A percentile compares a stretch with the other conserved stretches of the same genome.
Evolutionary conservation across 148 eudicot genomes (phyloP).

Genomic region (Persicaria maculosa): DNA sequence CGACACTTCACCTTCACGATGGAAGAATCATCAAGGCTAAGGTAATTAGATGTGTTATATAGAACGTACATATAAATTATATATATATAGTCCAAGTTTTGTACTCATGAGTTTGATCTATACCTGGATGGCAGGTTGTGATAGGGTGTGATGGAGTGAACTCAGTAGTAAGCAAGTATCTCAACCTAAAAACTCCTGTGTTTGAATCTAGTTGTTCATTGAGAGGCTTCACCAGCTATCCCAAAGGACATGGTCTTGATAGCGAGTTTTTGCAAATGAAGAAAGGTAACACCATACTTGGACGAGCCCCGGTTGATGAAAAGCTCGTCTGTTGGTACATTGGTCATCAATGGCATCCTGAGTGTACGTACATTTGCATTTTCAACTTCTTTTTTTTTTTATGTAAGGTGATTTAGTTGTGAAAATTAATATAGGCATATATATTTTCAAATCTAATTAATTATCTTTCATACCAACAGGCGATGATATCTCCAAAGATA

Average conservation of each 20-base stretch:
- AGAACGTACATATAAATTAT: background rate
- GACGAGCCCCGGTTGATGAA: background rate
- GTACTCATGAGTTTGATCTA: background rate
- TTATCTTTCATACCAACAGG: background rate
- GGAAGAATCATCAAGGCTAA: slow-evolving; percentile 34
- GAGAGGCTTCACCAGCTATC: background rate
- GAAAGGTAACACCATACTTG: background rate
- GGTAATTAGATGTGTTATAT: slow-evolving; percentile 21
- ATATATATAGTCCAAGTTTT: background rate
- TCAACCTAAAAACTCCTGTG: slow-evolving; percentile 25
- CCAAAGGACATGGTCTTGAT: background rate
- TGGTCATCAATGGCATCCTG: background rate
- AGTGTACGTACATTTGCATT: background rate
- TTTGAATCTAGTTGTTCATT: background rate
- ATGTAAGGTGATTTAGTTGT: no score
- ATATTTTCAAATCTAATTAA: background rate
- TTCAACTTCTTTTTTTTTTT: no score
- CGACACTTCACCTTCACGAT: slow-evolving; percentile 30
- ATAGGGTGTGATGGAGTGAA: slow-evolving; percentile 55
- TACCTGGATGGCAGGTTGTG: slow-evolving; percentile 21
- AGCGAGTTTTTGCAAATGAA: background rate
- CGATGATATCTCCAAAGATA: background rate
- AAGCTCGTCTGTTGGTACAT: slow-evolving; percentile 8
- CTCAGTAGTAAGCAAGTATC: slow-evolving; percentile 32
- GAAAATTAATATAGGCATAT: no score